These are phyloP conservation scores for Amanita subjunquillea DNA, from an alignment of 768 basidiomycete species.

Conservation along the genomic window DNA sequence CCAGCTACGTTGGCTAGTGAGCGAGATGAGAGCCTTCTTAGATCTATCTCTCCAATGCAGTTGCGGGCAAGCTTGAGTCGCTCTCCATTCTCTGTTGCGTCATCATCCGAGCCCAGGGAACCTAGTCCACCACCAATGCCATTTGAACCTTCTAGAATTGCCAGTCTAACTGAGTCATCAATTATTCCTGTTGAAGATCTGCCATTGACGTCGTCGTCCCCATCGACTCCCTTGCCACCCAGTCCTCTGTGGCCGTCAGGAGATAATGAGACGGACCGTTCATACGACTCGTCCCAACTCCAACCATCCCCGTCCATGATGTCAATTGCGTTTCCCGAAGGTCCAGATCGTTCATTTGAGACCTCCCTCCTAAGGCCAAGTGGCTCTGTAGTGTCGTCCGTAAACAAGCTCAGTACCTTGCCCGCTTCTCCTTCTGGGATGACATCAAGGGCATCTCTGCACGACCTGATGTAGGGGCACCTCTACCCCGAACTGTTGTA, in stretches of 20 bases:
- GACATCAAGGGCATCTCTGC: constrained; percentile 28
- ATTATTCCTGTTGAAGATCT: not conserved
- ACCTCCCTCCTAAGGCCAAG: constrained; percentile 67
- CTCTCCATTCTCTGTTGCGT: not conserved
- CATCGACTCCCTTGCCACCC: constrained; percentile 13
- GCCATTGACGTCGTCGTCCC: not conserved
- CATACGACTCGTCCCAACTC: constrained; percentile 73
- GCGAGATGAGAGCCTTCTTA: constrained; percentile 2
- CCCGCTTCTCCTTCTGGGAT: constrained; percentile 22
- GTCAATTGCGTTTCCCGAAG: constrained; percentile 47
- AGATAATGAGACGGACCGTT: constrained; percentile 41
- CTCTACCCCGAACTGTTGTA: not conserved
- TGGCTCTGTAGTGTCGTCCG: constrained; percentile 34
- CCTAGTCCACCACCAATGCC: not conserved
- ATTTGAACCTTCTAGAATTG: constrained; percentile 5
- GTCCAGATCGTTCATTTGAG: constrained; percentile 56
- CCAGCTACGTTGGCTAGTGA: constrained; percentile 12
- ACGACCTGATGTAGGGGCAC: not conserved
- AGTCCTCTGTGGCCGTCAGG: constrained; percentile 43
- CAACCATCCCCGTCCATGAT: constrained; percentile 56
- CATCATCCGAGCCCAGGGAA: not conserved
- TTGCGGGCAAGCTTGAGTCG: not conserved
- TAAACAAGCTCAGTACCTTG: constrained; percentile 16
- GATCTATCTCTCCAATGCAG: not conserved
- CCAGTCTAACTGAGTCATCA: constrained; percentile 14